Evolutionary conservation across 495 filamentous ascomycete genomes (phyloP).

Genomic region (Sporormia fimetaria): DNA sequence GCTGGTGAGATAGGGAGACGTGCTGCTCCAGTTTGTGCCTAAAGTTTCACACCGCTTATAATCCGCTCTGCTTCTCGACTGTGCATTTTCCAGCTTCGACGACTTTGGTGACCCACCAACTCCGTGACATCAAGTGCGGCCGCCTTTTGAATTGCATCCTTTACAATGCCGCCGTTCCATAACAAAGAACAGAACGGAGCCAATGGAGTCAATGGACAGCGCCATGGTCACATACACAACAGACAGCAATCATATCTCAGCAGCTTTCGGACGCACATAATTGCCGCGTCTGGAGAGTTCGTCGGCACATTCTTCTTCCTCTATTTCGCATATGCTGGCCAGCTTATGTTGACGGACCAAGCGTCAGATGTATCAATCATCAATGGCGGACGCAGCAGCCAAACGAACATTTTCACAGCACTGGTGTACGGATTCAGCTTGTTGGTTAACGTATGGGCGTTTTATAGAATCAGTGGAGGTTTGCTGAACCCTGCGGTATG

Average conservation of each 20-base stretch:
- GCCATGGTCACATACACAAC: neutral
- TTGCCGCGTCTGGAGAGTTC: slow-evolving; percentile 23
- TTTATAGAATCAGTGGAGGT: slow-evolving; percentile 69
- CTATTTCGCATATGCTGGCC: slow-evolving; percentile 19
- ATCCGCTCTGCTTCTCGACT: too few relatives aligned
- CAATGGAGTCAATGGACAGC: neutral
- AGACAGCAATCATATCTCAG: too few relatives aligned
- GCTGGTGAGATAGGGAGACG: too few relatives aligned
- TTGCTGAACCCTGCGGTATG: slow-evolving; percentile 64
- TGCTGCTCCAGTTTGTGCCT: too few relatives aligned
- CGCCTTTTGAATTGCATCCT: too few relatives aligned
- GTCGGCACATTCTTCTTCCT: slow-evolving; percentile 28
- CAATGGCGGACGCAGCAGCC: slow-evolving; percentile 29
- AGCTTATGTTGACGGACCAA: slow-evolving; percentile 10
- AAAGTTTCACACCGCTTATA: too few relatives aligned
- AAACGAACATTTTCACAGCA: slow-evolving; percentile 47
- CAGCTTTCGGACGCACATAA: slow-evolving; percentile 6
- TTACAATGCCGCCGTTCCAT: too few relatives aligned
- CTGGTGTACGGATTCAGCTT: slow-evolving; percentile 60
- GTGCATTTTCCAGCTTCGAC: too few relatives aligned
- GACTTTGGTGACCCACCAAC: too few relatives aligned
- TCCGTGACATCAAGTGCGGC: too few relatives aligned
- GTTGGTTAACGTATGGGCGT: slow-evolving; percentile 69
- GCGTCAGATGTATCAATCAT: neutral
- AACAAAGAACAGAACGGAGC: neutral